Conservation (phyloP, 2,329 filamentous ascomycete genomes). For the Colletotrichum incanum region DNA sequence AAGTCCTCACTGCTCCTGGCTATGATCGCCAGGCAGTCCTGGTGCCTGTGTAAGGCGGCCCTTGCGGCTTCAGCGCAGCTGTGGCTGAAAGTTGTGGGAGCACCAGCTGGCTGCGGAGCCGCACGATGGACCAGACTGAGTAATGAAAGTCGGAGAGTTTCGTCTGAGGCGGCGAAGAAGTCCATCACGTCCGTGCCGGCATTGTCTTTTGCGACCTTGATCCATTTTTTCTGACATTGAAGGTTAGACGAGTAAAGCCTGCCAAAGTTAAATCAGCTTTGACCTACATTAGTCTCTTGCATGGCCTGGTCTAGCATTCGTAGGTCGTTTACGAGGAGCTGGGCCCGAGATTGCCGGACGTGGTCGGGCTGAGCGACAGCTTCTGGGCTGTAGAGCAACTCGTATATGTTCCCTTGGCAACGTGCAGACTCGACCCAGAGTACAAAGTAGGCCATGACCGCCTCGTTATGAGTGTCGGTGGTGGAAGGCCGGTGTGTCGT, state of each 20-base stretch:
- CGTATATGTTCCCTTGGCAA: conserved; percentile 69
- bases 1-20: conserved; percentile 54
- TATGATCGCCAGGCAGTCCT: conserved; percentile 57
- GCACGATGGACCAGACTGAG: conserved; percentile 61
- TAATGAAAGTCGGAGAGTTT: conserved; percentile 58
- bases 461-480: conserved; percentile 51
- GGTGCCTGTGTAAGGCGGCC: conserved; percentile 56
- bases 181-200: conserved; percentile 50
- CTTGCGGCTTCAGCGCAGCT: conserved; percentile 61
- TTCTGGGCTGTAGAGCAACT: conserved; percentile 65
- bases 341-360: conserved; percentile 52
- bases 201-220: background rate
- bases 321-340: conserved; percentile 50
- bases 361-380: conserved; percentile 54
- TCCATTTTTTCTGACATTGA: conserved; percentile 42
- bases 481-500: conserved; percentile 53
- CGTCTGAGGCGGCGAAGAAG: conserved; percentile 55
- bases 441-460: conserved; percentile 54
- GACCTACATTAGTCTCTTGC: conserved; percentile 33
- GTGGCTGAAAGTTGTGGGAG: conserved; percentile 55
- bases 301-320: conserved; percentile 51
- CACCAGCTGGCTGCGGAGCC: conserved; percentile 48
- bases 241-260: too few relatives aligned
- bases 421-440: conserved; percentile 66
- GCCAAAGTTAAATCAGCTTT: background rate